A percentile compares a stretch with the other conserved stretches of the same genome.
phyloP scores from a whole-genome alignment of 1,284 basidiomycete species.

The Ustilago bromivora region DNA sequence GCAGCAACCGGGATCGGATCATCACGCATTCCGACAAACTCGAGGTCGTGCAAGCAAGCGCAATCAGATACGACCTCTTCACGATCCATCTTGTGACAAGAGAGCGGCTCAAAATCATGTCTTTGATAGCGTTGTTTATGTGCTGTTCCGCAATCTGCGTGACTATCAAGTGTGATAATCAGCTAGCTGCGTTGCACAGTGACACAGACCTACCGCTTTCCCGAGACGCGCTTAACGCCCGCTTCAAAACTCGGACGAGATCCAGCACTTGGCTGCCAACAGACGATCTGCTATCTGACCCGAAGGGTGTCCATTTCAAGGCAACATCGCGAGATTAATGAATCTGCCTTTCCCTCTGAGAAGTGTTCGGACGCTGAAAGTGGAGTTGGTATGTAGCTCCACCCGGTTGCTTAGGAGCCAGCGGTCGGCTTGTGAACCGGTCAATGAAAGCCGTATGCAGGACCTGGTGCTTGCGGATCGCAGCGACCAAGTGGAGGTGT shows the following conservation, averaged over 20 bases:
- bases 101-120: background rate
- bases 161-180: conserved; percentile 4
- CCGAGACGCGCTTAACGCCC: conserved; percentile 8
- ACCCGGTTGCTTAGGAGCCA: background rate
- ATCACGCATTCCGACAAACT: background rate
- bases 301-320: conserved; percentile 1
- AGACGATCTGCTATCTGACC: conserved; percentile 4
- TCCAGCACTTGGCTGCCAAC: background rate
- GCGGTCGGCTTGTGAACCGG: background rate
- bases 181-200: conserved; percentile 7
- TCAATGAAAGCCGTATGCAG: conserved; percentile 5
- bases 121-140: background rate
- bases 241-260: background rate
- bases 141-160: background rate
- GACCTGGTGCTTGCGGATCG: background rate
- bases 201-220: conserved; percentile 6
- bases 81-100: background rate
- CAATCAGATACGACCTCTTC: background rate
- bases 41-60: conserved; percentile 3
- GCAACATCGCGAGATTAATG: background rate
- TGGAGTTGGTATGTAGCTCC: background rate
- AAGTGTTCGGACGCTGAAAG: too few species aligned
- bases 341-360: background rate
- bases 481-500: conserved; percentile 31
- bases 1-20: background rate